phyloP scores from a whole-genome alignment of 768 basidiomycete species.

The Gloeostereum incarnatum region DNA sequence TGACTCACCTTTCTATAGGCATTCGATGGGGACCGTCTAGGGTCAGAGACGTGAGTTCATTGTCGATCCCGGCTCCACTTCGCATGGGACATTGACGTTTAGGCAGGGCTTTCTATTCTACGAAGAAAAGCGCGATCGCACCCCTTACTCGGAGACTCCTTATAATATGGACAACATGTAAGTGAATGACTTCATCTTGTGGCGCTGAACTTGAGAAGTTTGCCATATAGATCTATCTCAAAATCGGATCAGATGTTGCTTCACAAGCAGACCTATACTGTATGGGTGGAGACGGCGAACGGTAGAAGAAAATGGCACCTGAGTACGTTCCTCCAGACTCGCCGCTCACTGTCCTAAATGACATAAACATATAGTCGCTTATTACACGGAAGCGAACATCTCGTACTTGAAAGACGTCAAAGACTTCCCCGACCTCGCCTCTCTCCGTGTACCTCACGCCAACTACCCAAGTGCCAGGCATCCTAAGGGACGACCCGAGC shows the following conservation, averaged over 20 bases:
- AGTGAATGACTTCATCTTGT: slow-evolving; percentile 10
- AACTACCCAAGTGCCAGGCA: slow-evolving; percentile 67
- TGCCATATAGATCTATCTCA: slow-evolving; percentile 5
- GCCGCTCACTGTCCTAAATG: slow-evolving; percentile 1
- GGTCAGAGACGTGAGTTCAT: slow-evolving; percentile 54
- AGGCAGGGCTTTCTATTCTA: slow-evolving; percentile 71
- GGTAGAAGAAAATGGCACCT: slow-evolving; percentile 79
- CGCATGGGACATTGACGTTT: slow-evolving; percentile 4
- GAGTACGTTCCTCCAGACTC: slow-evolving; percentile 34
- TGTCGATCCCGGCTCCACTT: neutral
- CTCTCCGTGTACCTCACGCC: slow-evolving; percentile 12
- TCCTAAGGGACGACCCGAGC: slow-evolving; percentile 46
- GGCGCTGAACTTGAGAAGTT: slow-evolving; percentile 1
- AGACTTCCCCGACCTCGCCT: slow-evolving; percentile 41
- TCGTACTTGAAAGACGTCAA: slow-evolving; percentile 53
- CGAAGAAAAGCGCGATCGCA: slow-evolving; percentile 57
- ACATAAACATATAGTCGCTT: slow-evolving; percentile 46
- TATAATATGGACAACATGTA: slow-evolving; percentile 22
- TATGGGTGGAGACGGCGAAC: slow-evolving; percentile 56
- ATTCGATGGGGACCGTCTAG: slow-evolving; percentile 76
- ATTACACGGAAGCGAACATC: slow-evolving; percentile 67
- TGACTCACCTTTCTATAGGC: slow-evolving; percentile 21
- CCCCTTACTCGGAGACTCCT: slow-evolving; percentile 26
- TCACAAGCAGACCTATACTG: slow-evolving; percentile 78
- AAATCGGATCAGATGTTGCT: slow-evolving; percentile 32